Evolutionary conservation across 352 stramenopile genomes (phyloP).

Genomic region (Phytophthora vignae): DNA sequence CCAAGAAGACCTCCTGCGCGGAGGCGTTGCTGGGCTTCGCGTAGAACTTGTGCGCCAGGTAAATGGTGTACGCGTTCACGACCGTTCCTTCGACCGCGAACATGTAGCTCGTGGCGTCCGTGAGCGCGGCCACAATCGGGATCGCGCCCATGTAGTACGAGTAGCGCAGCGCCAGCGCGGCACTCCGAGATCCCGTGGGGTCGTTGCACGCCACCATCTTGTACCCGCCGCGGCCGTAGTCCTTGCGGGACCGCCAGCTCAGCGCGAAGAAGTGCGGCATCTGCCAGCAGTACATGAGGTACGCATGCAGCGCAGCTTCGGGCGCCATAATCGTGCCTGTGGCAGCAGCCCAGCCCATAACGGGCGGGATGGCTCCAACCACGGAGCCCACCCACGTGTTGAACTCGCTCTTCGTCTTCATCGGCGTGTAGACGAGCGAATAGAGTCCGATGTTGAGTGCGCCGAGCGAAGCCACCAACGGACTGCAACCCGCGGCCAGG

Average conservation of each 20-base stretch:
- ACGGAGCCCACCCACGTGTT: conserved; percentile 99
- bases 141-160: conserved; percentile 95
- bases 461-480: conserved; percentile 95
- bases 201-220: conserved; percentile 96
- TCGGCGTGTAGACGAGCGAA: conserved; percentile 98
- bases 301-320: conserved; percentile 80
- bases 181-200: conserved; percentile 92
- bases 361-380: conserved; percentile 97
- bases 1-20: conserved; percentile 97
- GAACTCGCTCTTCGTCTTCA: conserved; percentile 96
- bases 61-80: conserved; percentile 96
- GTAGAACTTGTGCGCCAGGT: conserved; percentile 96
- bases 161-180: conserved; percentile 94
- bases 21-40: conserved; percentile 94
- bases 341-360: conserved; percentile 98
- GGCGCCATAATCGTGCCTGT: conserved; percentile 84
- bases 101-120: conserved; percentile 98
- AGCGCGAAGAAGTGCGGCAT: conserved; percentile 99
- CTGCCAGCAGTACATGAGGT: conserved; percentile 98
- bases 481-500: conserved; percentile 94
- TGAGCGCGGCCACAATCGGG: conserved; percentile 92
- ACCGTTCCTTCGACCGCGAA: conserved; percentile 97
- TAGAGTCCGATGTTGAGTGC: conserved; percentile 98
- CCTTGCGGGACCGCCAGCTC: conserved; percentile 95
- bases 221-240: conserved; percentile 93